Conservation (phyloP, 441 rosid species). For the Populus hybrid region DNA sequence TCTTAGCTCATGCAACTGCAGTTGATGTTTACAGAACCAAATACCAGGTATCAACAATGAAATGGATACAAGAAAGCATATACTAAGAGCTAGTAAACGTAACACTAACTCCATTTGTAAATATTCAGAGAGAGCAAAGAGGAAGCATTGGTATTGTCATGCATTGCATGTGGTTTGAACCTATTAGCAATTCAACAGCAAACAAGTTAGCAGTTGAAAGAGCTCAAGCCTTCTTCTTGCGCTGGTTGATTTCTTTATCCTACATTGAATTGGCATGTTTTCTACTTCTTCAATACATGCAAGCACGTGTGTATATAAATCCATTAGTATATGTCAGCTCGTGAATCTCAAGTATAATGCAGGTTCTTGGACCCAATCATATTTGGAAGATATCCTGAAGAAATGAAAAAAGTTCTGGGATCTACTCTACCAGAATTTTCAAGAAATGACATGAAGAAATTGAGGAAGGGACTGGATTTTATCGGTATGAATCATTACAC, state of each 20-base stretch:
- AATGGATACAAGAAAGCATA: too few relatives aligned
- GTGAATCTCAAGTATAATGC: neutral
- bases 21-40: constrained; percentile 42
- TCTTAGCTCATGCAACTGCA: constrained; percentile 58
- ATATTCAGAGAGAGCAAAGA: constrained; percentile 45
- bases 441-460: constrained; percentile 30
- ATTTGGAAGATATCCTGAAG: constrained; percentile 53
- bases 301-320: too few relatives aligned
- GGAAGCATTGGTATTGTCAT: constrained; percentile 63
- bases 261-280: neutral
- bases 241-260: constrained; percentile 39
- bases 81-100: too few relatives aligned
- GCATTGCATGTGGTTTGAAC: constrained; percentile 57
- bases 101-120: too few relatives aligned
- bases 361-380: constrained; percentile 72
- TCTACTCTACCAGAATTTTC: constrained; percentile 48
- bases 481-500: constrained; percentile 69
- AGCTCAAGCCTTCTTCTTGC: constrained; percentile 52
- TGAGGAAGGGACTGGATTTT: constrained; percentile 50
- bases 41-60: constrained; percentile 19
- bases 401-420: constrained; percentile 57
- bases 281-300: too few relatives aligned
- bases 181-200: constrained; percentile 47
- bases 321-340: too few relatives aligned
- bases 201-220: constrained; percentile 56